Evolutionary conservation across 352 stramenopile genomes (phyloP).

Genomic region (Phytophthora crassamura): DNA sequence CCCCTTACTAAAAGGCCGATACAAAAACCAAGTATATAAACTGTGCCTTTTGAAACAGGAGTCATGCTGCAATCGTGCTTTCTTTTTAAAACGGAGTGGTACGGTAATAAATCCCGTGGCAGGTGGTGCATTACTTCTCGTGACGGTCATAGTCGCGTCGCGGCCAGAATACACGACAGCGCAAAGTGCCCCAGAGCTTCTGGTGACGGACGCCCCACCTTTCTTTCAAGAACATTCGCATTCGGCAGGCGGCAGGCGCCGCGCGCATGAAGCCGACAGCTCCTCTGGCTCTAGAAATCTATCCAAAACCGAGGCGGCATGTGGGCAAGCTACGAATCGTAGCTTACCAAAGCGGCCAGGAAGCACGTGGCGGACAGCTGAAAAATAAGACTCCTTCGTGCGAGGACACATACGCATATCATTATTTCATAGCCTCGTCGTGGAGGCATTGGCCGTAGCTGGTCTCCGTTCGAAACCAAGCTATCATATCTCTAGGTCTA

Average conservation of each 20-base stretch:
- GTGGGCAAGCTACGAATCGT: neutral
- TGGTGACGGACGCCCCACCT: conserved; percentile 11
- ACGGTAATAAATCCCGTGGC: conserved; percentile 20
- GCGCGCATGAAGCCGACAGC: neutral
- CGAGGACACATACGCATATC: conserved; percentile 18
- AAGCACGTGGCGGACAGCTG: conserved; percentile 30
- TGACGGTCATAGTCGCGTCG: conserved; percentile 17
- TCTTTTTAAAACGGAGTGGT: too few relatives aligned
- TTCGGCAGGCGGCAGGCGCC: conserved; percentile 18
- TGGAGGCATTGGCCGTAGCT: neutral
- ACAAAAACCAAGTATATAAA: too few relatives aligned
- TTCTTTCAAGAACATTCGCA: conserved; percentile 39
- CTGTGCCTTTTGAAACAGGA: too few relatives aligned
- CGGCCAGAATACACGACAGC: conserved; percentile 23
- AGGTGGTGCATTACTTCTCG: conserved; percentile 33
- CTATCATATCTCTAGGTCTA: conserved; percentile 31
- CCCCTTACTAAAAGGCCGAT: too few relatives aligned
- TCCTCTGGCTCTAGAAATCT: conserved; percentile 19
- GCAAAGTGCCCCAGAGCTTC: conserved; percentile 14
- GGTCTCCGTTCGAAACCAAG: neutral
- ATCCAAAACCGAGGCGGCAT: conserved; percentile 29
- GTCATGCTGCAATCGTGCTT: too few relatives aligned
- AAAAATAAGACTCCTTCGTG: conserved; percentile 31
- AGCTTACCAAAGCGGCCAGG: neutral
- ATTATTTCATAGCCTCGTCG: conserved; percentile 7